Evolutionary conservation across 305 asterid genomes (phyloP).

Genomic region (Solanum chacoense): DNA sequence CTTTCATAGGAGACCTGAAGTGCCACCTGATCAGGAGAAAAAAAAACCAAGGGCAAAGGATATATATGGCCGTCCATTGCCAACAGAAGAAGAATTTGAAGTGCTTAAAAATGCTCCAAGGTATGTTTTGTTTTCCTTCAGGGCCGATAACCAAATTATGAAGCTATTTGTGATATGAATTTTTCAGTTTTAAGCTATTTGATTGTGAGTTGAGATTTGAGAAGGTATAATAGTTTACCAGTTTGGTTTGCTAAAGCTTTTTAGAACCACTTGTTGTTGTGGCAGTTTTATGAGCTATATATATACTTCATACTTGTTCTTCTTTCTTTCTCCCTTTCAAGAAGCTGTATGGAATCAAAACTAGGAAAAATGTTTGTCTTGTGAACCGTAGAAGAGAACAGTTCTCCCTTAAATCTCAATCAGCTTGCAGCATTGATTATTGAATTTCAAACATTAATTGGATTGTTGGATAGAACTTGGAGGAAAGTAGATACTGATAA

Average conservation of each 20-base stretch:
- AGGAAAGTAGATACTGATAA: background rate
- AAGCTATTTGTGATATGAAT: background rate
- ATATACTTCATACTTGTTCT: background rate
- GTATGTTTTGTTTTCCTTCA: slow-evolving; percentile 22
- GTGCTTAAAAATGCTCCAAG: slow-evolving; percentile 94
- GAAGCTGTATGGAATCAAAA: background rate
- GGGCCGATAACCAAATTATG: background rate
- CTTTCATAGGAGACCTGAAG: slow-evolving; percentile 41
- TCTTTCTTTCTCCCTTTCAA: background rate
- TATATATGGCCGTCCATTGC: slow-evolving; percentile 82
- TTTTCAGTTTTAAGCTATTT: slow-evolving; percentile 2
- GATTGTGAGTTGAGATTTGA: background rate
- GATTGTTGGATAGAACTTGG: background rate
- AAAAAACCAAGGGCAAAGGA: slow-evolving; percentile 78
- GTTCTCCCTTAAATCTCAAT: background rate
- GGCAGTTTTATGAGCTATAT: background rate
- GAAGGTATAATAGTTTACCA: background rate
- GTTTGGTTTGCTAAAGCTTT: background rate
- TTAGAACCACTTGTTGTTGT: background rate
- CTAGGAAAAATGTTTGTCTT: background rate
- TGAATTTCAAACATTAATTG: background rate
- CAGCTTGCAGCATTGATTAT: background rate
- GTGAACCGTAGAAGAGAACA: background rate
- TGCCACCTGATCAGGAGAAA: slow-evolving; percentile 41
- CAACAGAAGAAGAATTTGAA: slow-evolving; percentile 95